Evolutionary conservation across 1,284 basidiomycete species (phyloP), one percentile per base, ranked within the genome.

Genomic region (Waitea zeae): DNA sequence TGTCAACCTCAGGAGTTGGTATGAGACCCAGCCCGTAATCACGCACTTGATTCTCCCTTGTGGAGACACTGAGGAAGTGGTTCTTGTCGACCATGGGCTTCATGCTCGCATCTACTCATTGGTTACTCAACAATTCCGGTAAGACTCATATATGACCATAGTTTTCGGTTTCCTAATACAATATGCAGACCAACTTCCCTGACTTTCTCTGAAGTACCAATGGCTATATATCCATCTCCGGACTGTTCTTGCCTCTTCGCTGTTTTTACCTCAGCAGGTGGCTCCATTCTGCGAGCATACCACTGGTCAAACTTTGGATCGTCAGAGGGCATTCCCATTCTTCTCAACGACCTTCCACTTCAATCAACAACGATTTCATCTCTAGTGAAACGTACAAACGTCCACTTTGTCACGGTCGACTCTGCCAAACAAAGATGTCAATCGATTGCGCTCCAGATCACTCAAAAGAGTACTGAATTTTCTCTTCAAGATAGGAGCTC

Each of bases 221-320:
- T 29, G 0, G 42, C 42, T 12, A 42, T 64, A 6, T 53, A 51
- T 44, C 57, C 65, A 1, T 59, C 65, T 1, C 65, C 70, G 0
- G 70, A 72, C 39, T 67, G 65, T 1, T 54, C 68, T 5, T 71
- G 68, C 42, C 47, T 72, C 5, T 37, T 70, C 17, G 46, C 53
- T 3, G 45, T 56, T 3, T 47, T 48, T 14, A 33, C 37, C 5
- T 38, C 47, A 17, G 48, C 44, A n/a, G 35, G 40, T 4, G 39
- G 36, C 0, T 29, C 41, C 7, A 37, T 36, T 3, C 38, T 65
- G 7, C 47, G 47, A 3, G 59, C 62, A 4, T 67, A 64, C 42
- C 70, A 74, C 38, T 69, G 65, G 64, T 51, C 50, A 2, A 69
- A 64, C 0, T 71, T 74, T 42, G 70, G 70, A 2, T 61, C 62